Evolutionary conservation across 768 basidiomycete species (phyloP).

Genomic region (Sutorius australiensis): DNA sequence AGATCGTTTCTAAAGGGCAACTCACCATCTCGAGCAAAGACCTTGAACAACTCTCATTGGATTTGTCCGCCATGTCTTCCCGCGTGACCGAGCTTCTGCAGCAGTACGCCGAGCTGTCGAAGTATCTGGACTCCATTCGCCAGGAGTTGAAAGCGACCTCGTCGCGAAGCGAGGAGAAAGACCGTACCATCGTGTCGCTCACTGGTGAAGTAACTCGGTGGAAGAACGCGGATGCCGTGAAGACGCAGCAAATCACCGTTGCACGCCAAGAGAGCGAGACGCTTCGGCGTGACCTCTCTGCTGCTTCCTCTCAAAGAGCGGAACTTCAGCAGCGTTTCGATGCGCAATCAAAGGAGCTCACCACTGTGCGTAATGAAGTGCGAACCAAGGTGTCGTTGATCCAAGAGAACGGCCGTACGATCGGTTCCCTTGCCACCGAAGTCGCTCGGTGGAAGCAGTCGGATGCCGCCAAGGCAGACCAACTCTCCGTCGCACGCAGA

Average conservation of each 20-base stretch:
- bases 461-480: background rate
- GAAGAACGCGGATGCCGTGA: background rate
- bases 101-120: background rate
- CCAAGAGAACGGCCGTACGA: background rate
- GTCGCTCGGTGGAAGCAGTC: background rate
- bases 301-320: background rate
- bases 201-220: background rate
- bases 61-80: background rate
- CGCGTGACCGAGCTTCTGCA: background rate
- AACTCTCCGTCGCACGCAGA: background rate
- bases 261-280: background rate
- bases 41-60: background rate
- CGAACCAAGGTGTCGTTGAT: background rate
- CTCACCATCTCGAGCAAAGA: constrained; percentile 3
- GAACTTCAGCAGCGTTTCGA: background rate
- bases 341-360: background rate
- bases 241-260: background rate
- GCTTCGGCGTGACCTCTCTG: background rate
- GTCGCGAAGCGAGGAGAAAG: background rate
- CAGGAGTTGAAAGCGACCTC: background rate
- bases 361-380: background rate
- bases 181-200: background rate
- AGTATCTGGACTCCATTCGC: background rate
- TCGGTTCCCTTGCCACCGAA: background rate
- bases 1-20: background rate